phyloP scores from a whole-genome alignment of 148 eudicot species.

The Silene latifolia region DNA sequence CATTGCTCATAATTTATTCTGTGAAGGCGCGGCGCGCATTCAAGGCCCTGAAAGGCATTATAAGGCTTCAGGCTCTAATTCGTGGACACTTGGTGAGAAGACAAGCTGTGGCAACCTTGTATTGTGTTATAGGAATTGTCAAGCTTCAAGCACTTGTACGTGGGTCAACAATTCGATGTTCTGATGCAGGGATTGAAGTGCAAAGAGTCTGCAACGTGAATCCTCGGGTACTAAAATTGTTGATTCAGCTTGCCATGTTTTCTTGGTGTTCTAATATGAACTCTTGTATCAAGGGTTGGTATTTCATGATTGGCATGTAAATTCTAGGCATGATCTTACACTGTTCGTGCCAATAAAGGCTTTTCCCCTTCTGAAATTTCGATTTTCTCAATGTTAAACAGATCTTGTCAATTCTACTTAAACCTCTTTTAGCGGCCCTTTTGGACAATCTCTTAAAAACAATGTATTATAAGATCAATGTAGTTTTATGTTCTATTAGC shows the following conservation, averaged over 20 bases:
- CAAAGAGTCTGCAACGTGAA: constrained; percentile 35
- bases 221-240: constrained; percentile 35
- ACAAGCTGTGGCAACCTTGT: constrained; percentile 53
- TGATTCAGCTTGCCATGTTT: neutral
- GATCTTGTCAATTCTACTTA: neutral
- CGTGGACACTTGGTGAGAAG: constrained; percentile 62
- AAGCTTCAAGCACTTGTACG: constrained; percentile 56
- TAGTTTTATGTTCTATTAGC: neutral
- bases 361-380: neutral
- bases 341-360: neutral
- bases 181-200: constrained; percentile 48
- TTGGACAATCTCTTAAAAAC: neutral
- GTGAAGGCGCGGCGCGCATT: constrained; percentile 62
- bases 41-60: constrained; percentile 56
- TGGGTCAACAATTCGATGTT: constrained; percentile 44
- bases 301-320: neutral
- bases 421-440: neutral
- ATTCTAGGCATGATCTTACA: neutral
- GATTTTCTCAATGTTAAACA: neutral
- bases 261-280: neutral
- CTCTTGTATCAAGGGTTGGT: neutral
- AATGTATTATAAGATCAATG: neutral
- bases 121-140: constrained; percentile 42
- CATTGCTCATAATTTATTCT: constrained; percentile 22
- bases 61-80: constrained; percentile 60